These are phyloP conservation scores for Golubevia pallescens DNA, from an alignment of 1,284 basidiomycete genomes.

Conservation along the genomic window DNA sequence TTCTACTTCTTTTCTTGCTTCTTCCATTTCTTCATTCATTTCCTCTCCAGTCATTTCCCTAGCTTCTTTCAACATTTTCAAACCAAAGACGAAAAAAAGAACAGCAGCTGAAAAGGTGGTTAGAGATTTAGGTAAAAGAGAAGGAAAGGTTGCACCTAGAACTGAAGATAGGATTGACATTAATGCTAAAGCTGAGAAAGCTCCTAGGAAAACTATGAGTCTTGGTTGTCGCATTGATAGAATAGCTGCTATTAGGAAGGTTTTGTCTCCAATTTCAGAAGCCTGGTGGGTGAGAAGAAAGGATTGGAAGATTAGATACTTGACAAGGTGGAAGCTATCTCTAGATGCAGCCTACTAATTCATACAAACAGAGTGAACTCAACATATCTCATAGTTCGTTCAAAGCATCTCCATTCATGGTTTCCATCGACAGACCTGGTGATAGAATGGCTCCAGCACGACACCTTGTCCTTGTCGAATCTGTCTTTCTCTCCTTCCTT, in stretches of 20 bases:
- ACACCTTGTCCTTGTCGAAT: background rate
- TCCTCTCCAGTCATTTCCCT: constrained; percentile 50
- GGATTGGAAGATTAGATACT: background rate
- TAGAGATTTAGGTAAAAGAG: constrained; percentile 37
- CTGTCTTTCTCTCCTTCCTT: background rate
- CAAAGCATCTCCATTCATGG: too few species aligned
- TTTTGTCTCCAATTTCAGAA: constrained; percentile 64
- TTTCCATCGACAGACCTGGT: too few species aligned
- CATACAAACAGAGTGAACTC: too few species aligned
- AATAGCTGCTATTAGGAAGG: constrained; percentile 60
- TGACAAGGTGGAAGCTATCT: too few species aligned
- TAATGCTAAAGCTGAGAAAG: constrained; percentile 49
- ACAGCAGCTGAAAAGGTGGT: constrained; percentile 45
- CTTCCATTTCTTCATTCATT: constrained; percentile 57
- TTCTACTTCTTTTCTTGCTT: constrained; percentile 53
- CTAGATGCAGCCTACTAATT: too few species aligned
- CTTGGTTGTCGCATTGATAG: constrained; percentile 56
- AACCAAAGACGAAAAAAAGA: constrained; percentile 55
- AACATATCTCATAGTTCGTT: too few species aligned
- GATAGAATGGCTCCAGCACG: too few species aligned
- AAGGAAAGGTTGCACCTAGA: constrained; percentile 53
- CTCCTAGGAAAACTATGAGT: constrained; percentile 48
- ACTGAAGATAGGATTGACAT: constrained; percentile 60
- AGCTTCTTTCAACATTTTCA: constrained; percentile 43
- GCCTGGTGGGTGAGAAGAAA: constrained; percentile 21